Percentiles rank a stretch among this genome's conserved stretches.
Evolutionary conservation across 768 basidiomycete species (phyloP).

Genomic region (Polyporus arcularius): DNA sequence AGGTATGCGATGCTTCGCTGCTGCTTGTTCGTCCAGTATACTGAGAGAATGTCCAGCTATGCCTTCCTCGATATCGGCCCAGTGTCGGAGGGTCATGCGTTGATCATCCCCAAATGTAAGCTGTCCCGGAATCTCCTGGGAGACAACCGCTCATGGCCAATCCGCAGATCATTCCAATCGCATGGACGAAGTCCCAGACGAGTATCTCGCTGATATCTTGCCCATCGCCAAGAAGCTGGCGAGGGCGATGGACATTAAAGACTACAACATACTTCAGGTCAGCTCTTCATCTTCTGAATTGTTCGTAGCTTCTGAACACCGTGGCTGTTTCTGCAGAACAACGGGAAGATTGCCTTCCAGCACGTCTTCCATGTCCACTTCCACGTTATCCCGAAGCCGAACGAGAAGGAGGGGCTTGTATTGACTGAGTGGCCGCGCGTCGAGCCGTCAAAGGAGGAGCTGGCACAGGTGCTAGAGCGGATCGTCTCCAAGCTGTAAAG

Average conservation of each 20-base stretch:
- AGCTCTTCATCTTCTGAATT: too few relatives aligned
- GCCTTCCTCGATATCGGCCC: slow-evolving; percentile 94
- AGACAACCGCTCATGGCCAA: background rate
- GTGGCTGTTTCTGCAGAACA: slow-evolving; percentile 48
- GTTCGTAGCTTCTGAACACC: too few relatives aligned
- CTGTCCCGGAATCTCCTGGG: too few relatives aligned
- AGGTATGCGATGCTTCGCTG: slow-evolving; percentile 35
- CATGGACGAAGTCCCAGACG: slow-evolving; percentile 84
- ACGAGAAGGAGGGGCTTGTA: slow-evolving; percentile 66
- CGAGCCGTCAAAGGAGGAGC: slow-evolving; percentile 6
- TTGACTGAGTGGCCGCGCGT: slow-evolving; percentile 73
- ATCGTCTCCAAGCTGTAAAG: background rate
- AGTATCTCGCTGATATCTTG: slow-evolving; percentile 72
- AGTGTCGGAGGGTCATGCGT: slow-evolving; percentile 81
- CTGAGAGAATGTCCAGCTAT: slow-evolving; percentile 29
- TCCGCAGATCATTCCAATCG: slow-evolving; percentile 78
- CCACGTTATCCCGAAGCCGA: slow-evolving; percentile 90
- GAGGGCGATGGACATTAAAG: slow-evolving; percentile 62
- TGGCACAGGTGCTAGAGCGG: slow-evolving; percentile 3
- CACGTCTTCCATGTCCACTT: slow-evolving; percentile 88
- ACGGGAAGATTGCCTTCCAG: slow-evolving; percentile 57
- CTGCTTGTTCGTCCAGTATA: background rate
- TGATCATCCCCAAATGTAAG: slow-evolving; percentile 91
- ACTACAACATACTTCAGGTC: slow-evolving; percentile 86
- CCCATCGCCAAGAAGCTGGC: slow-evolving; percentile 90